These are phyloP conservation scores for Tricholoma terreum DNA, from an alignment of 768 basidiomycete genomes.

Conservation along the genomic window DNA sequence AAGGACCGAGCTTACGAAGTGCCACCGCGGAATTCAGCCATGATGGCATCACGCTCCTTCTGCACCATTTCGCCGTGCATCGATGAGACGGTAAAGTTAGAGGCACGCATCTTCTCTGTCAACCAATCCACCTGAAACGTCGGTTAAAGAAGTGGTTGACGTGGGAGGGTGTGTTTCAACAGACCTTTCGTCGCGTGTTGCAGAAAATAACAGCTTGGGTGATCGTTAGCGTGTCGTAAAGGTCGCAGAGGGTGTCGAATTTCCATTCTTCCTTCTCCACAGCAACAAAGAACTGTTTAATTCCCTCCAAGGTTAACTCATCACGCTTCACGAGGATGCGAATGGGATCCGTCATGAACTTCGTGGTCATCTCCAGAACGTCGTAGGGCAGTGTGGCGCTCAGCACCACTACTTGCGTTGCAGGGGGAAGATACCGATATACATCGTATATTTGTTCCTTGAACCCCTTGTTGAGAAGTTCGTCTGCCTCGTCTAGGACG, in stretches of 20 bases:
- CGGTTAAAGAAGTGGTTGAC: slow-evolving; percentile 5
- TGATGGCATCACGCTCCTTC: slow-evolving; percentile 92
- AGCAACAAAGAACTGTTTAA: slow-evolving; percentile 97
- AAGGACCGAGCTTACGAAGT: slow-evolving; percentile 62
- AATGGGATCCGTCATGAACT: slow-evolving; percentile 99
- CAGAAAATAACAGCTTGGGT: slow-evolving; percentile 99
- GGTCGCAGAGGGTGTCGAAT: slow-evolving; percentile 94
- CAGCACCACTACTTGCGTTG: slow-evolving; percentile 94
- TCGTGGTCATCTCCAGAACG: slow-evolving; percentile 98
- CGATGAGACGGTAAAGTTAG: slow-evolving; percentile 96
- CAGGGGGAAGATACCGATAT: slow-evolving; percentile 94
- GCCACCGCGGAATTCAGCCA: slow-evolving; percentile 94
- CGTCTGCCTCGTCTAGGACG: slow-evolving; percentile 92
- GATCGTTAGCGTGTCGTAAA: slow-evolving; percentile 98
- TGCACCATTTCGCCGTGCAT: slow-evolving; percentile 98
- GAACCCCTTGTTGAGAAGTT: slow-evolving; percentile 96
- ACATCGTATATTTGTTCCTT: slow-evolving; percentile 99
- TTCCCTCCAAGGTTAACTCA: slow-evolving; percentile 94
- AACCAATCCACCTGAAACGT: slow-evolving; percentile 84
- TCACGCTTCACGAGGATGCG: slow-evolving; percentile 99
- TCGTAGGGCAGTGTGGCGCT: slow-evolving; percentile 96
- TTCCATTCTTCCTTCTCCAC: slow-evolving; percentile 99
- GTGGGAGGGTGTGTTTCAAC: slow-evolving; percentile 13
- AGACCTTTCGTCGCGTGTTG: slow-evolving; percentile 93
- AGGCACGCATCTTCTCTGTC: slow-evolving; percentile 97